These are phyloP conservation scores for Aschersonia sp. DNA, from an alignment of 2,329 filamentous ascomycete species.

Conservation along the genomic window DNA sequence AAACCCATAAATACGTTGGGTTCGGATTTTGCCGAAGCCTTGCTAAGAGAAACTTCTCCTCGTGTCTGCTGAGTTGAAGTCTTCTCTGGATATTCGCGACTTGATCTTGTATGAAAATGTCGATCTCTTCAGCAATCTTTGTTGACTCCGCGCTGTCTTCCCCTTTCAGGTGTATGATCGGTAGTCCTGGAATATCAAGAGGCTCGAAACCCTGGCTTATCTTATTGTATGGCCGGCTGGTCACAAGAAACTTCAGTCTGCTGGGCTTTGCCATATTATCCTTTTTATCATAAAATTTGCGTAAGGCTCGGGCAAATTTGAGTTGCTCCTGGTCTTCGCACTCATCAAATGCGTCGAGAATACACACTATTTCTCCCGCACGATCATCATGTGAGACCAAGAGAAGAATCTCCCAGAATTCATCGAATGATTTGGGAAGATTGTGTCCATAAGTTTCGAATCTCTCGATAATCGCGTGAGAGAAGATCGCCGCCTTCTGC, in stretches of 20 bases:
- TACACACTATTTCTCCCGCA: not conserved
- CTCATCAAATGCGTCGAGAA: not conserved
- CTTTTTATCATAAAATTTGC: not conserved
- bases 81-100: slow-evolving; percentile 8
- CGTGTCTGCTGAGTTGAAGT: slow-evolving; percentile 1
- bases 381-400: not conserved
- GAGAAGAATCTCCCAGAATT: not conserved
- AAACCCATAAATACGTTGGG: slow-evolving; percentile 13
- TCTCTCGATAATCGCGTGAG: slow-evolving; percentile 8
- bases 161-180: not conserved
- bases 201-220: not conserved
- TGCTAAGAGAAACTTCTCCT: slow-evolving; percentile 4
- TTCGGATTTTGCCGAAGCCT: slow-evolving; percentile 6
- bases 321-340: not conserved
- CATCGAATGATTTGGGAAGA: not conserved
- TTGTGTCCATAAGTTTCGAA: not conserved
- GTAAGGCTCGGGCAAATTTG: not conserved
- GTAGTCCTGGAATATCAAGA: not conserved
- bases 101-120: not conserved
- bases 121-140: not conserved
- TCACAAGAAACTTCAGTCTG: not conserved
- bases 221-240: not conserved
- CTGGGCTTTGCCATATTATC: not conserved
- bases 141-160: not conserved
- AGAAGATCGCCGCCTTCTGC: slow-evolving; percentile 9